A percentile compares a stretch with the other conserved stretches of the same genome.
Evolutionary conservation across 257 asterid genomes (phyloP).

Genomic region (Plantago major): DNA sequence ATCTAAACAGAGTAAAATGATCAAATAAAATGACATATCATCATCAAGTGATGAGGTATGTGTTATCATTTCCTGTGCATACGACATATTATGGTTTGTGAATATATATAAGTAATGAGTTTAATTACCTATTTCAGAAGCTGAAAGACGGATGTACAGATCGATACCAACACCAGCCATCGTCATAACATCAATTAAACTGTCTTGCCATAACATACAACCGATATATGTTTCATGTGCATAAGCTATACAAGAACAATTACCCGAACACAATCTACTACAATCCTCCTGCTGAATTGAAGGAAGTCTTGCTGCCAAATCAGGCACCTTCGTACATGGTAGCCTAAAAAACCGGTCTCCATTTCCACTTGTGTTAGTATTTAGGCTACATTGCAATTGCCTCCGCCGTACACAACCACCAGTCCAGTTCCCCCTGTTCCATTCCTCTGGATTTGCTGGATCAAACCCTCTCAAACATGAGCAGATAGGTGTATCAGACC

Average conservation of each 20-base stretch:
- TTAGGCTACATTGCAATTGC: conserved; percentile 23
- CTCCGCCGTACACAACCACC: conserved; percentile 32
- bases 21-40: background rate
- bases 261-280: background rate
- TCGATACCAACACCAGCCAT: too few relatives aligned
- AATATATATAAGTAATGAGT: background rate
- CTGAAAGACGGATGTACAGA: too few relatives aligned
- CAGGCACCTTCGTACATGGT: conserved; percentile 37
- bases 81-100: background rate
- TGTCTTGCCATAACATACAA: too few relatives aligned
- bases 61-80: background rate
- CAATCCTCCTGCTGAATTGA: conserved; percentile 23
- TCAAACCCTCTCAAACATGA: conserved; percentile 42
- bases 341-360: conserved; percentile 27
- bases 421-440: conserved; percentile 41
- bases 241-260: too few relatives aligned
- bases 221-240: too few relatives aligned
- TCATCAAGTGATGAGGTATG: too few relatives aligned
- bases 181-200: too few relatives aligned
- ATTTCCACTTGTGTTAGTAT: background rate
- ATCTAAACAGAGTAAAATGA: background rate
- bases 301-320: conserved; percentile 21
- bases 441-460: conserved; percentile 23
- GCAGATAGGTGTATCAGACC: conserved; percentile 25
- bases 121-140: too few relatives aligned